Conservation (phyloP, 768 basidiomycete species). For the Serpula lacrymans region DNA sequence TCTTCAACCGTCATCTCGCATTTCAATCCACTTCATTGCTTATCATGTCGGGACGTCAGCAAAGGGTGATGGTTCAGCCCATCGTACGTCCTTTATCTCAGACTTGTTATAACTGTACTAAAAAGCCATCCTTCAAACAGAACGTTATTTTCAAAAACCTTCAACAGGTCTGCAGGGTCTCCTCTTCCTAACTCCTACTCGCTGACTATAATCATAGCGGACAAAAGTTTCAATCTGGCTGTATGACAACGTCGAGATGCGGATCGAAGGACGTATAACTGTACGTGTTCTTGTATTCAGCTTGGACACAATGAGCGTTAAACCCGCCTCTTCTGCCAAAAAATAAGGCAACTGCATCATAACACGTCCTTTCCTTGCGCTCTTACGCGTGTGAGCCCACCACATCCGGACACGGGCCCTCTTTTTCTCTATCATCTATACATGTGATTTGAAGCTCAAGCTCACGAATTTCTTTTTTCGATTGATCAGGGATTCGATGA, state of each 20-base stretch:
- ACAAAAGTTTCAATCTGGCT: constrained; percentile 90
- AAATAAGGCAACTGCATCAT: constrained; percentile 32
- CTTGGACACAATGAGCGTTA: constrained; percentile 33
- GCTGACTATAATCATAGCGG: constrained; percentile 46
- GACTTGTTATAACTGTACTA: no score
- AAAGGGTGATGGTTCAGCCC: constrained; percentile 99
- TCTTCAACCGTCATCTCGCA: constrained; percentile 5
- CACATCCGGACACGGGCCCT: background rate
- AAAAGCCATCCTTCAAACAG: no score
- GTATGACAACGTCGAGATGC: constrained; percentile 95
- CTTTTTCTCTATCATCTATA: constrained; percentile 13
- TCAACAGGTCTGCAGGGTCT: constrained; percentile 57
- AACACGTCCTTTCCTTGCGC: constrained; percentile 4
- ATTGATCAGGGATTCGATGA: constrained; percentile 91
- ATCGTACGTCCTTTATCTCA: constrained; percentile 61
- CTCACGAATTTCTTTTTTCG: constrained; percentile 19
- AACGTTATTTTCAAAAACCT: constrained; percentile 99
- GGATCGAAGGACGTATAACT: constrained; percentile 93
- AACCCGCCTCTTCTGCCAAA: constrained; percentile 36
- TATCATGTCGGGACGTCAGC: constrained; percentile 88
- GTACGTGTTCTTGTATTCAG: constrained; percentile 51
- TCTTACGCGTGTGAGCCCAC: background rate
- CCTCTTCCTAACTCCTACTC: constrained; percentile 7
- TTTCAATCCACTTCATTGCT: constrained; percentile 5
- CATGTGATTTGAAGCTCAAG: constrained; percentile 4